Evolutionary conservation across 75 land plant genomes (phyloP), one percentile per base, ranked within the genome.

Genomic region (Selaginella moellendorffii): DNA sequence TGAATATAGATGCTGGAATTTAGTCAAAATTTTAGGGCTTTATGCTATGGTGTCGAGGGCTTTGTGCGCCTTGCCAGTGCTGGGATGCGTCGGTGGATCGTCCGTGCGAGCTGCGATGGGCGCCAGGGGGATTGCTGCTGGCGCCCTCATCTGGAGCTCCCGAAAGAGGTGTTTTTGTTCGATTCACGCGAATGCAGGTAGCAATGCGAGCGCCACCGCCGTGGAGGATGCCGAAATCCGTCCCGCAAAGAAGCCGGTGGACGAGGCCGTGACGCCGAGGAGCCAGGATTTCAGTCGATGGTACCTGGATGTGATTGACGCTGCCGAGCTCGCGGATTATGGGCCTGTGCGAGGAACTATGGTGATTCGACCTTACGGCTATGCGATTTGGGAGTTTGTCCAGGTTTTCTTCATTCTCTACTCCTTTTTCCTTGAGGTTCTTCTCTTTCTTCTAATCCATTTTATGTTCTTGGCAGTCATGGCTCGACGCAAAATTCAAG

Each of bases 361-460:
- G 98, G 90, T 89, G 17, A 93, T 93, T 54, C 78, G 98, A n/a
- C 97, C 98, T n/a, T 93, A 93, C 29, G 98, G 87, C 17, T 93
- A 93, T 63, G 90, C 98, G 53, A 93, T 93, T 54, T 93, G 98
- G 98, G 98, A 93, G 67, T 76, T 82, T 52, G 88, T 93, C 30
- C 93, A 87, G 79, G 91, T 86, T n/a, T n/a, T n/a, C n/a, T n/a
- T n/a, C n/a, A n/a, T n/a, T n/a, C n/a, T n/a, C n/a, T n/a, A n/a
- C n/a, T n/a, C n/a, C n/a, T n/a, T n/a, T n/a, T n/a, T n/a, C n/a
- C n/a, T n/a, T n/a, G n/a, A n/a, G n/a, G n/a, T n/a, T n/a, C n/a
- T n/a, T n/a, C n/a, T n/a, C n/a, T n/a, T n/a, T n/a, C n/a, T n/a
- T n/a, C n/a, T n/a, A n/a, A n/a, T n/a, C 5, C 14, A 36, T 5